A percentile compares a stretch with the other conserved stretches of the same genome.
Conservation (phyloP, 2,329 filamentous ascomycete genomes). For the Colletotrichum melonis region DNA sequence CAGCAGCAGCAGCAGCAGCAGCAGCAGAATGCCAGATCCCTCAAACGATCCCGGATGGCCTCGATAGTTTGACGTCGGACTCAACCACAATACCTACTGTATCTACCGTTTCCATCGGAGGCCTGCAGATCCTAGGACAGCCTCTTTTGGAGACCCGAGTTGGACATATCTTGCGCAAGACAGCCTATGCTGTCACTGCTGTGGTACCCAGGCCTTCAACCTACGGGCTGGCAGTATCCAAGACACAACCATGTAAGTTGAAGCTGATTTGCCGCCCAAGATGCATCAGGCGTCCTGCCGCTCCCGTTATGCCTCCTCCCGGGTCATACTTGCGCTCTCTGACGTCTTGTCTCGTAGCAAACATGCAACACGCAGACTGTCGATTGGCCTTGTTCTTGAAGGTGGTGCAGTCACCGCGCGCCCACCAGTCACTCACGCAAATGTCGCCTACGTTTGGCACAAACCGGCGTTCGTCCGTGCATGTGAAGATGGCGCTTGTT, state of each 20-base stretch:
- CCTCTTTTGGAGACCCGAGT: not conserved
- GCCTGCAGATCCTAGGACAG: not conserved
- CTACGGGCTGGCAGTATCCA: not conserved
- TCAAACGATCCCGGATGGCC: not conserved
- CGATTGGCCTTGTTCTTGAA: slow-evolving; percentile 21
- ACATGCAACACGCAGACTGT: not conserved
- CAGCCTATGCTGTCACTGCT: not conserved
- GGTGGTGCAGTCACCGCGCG: slow-evolving; percentile 10
- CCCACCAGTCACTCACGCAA: slow-evolving; percentile 10
- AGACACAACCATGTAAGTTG: not conserved
- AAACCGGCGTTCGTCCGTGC: slow-evolving; percentile 8
- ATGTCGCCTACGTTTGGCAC: not conserved
- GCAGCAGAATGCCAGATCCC: not conserved
- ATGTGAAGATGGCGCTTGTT: slow-evolving; percentile 32
- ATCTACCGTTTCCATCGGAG: not conserved
- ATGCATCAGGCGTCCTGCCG: slow-evolving; percentile 15
- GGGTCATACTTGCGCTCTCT: slow-evolving; percentile 3
- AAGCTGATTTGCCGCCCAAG: slow-evolving; percentile 7
- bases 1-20: too few relatives aligned
- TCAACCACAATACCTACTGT: not conserved
- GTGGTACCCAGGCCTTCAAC: not conserved
- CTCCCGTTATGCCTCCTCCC: slow-evolving; percentile 9
- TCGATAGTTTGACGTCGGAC: not conserved
- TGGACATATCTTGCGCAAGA: slow-evolving; percentile 1
- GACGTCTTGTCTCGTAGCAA: slow-evolving; percentile 14